These are phyloP conservation scores for Gossypium bickii DNA, from an alignment of 345 rosid genomes.

Conservation along the genomic window DNA sequence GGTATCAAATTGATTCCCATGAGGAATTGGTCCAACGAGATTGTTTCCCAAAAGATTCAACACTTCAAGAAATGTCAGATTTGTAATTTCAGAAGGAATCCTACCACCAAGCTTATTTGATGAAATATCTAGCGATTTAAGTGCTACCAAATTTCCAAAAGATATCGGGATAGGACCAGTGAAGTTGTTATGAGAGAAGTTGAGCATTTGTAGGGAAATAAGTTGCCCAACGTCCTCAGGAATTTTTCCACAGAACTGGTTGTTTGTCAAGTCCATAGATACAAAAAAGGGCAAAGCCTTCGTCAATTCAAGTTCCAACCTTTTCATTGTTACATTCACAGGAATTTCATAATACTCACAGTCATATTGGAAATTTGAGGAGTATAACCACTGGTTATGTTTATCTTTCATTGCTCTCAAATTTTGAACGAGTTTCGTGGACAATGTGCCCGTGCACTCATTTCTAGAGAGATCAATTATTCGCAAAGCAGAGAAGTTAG, in stretches of 20 bases:
- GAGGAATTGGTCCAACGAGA: neutral
- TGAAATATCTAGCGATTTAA: neutral
- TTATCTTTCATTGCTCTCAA: neutral
- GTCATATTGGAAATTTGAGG: neutral
- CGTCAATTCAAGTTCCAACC: neutral
- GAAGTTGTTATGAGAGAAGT: neutral
- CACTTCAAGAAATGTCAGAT: slow-evolving; percentile 2
- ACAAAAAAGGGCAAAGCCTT: neutral
- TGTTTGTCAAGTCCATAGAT: neutral
- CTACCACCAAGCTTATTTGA: neutral
- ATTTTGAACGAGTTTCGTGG: neutral
- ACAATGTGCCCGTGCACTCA: neutral
- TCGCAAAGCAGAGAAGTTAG: neutral
- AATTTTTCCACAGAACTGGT: neutral
- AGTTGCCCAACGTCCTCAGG: neutral
- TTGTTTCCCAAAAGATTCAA: neutral
- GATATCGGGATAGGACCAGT: neutral
- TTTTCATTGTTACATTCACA: neutral
- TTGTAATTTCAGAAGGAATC: neutral
- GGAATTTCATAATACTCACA: neutral
- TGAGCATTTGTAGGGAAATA: neutral
- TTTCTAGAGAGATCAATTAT: neutral
- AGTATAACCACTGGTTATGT: neutral
- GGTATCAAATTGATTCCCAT: neutral
- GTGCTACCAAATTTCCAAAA: neutral